Evolutionary conservation across 2,329 filamentous ascomycete species (phyloP).

Genomic region (Dothideomycetes sp.): DNA sequence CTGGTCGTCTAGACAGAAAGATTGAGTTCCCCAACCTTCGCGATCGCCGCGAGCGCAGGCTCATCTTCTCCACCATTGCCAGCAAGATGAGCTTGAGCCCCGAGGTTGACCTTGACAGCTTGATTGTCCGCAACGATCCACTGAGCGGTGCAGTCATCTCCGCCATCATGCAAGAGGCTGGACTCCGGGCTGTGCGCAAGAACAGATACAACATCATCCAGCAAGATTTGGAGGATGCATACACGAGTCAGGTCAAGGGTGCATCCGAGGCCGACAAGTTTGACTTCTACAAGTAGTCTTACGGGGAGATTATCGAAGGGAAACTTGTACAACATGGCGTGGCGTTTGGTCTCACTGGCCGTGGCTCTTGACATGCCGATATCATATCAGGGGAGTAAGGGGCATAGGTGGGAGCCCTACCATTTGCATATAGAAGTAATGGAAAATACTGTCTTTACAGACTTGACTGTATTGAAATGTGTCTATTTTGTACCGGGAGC

Average conservation of each 20-base stretch:
- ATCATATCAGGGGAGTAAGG: too few relatives aligned
- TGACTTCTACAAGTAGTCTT: slow-evolving; percentile 73
- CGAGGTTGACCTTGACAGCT: slow-evolving; percentile 88
- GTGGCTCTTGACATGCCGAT: not conserved
- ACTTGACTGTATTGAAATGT: not conserved
- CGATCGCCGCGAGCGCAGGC: slow-evolving; percentile 83
- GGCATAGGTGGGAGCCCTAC: too few relatives aligned
- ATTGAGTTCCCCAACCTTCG: slow-evolving; percentile 96
- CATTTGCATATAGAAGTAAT: not conserved
- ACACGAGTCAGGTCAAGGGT: slow-evolving; percentile 92
- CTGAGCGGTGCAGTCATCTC: slow-evolving; percentile 92
- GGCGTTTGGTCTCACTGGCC: not conserved
- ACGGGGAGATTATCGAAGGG: not conserved
- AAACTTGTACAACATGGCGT: not conserved
- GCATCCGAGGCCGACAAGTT: slow-evolving; percentile 62
- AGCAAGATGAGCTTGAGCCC: slow-evolving; percentile 94
- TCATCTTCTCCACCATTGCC: slow-evolving; percentile 97
- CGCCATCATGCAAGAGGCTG: slow-evolving; percentile 98
- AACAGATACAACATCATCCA: slow-evolving; percentile 99
- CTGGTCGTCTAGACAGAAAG: slow-evolving; percentile 91
- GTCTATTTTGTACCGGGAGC: too few relatives aligned
- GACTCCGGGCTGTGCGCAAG: slow-evolving; percentile 85
- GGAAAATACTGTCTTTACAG: not conserved
- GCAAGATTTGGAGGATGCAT: slow-evolving; percentile 90
- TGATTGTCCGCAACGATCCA: slow-evolving; percentile 95